A percentile compares a stretch with the other conserved stretches of the same genome.
Conservation (phyloP, 116 monocot genomes). For the Cymodocea nodosa region DNA sequence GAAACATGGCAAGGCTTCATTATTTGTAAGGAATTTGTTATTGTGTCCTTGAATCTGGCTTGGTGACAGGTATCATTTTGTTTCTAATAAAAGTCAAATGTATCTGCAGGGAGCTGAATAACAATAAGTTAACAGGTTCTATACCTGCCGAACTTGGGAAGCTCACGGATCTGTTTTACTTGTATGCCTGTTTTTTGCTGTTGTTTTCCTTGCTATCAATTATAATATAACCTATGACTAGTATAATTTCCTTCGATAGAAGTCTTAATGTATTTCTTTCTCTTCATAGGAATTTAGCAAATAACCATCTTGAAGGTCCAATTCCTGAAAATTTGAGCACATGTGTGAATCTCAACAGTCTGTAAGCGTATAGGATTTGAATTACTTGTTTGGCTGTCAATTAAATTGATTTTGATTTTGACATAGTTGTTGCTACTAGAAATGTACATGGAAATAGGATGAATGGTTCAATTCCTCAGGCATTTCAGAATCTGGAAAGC, state of each 20-base stretch:
- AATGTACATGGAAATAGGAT: constrained; percentile 76
- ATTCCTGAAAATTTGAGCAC: constrained; percentile 85
- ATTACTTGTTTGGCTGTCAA: too few species aligned
- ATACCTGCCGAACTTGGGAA: constrained; percentile 85
- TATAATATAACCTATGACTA: neutral
- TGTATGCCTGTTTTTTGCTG: constrained; percentile 29
- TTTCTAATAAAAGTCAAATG: too few species aligned
- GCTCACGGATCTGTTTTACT: constrained; percentile 63
- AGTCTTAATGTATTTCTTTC: neutral
- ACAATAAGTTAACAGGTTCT: constrained; percentile 57
- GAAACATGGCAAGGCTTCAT: constrained; percentile 82
- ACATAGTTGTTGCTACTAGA: constrained; percentile 10
- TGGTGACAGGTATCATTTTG: neutral
- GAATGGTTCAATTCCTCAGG: constrained; percentile 65
- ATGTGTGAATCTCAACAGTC: constrained; percentile 78
- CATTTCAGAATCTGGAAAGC: constrained; percentile 63
- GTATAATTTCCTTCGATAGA: too few species aligned
- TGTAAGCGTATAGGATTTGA: constrained; percentile 28
- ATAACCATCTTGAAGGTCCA: constrained; percentile 76
- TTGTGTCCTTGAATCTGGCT: neutral
- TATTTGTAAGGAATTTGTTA: constrained; percentile 48
- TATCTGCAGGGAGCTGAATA: constrained; percentile 70
- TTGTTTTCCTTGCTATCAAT: neutral
- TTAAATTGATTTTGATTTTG: too few species aligned
- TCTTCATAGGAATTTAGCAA: constrained; percentile 69